Conservation (phyloP, 345 rosid genomes). For the Diplotaxis tenuifolia region DNA sequence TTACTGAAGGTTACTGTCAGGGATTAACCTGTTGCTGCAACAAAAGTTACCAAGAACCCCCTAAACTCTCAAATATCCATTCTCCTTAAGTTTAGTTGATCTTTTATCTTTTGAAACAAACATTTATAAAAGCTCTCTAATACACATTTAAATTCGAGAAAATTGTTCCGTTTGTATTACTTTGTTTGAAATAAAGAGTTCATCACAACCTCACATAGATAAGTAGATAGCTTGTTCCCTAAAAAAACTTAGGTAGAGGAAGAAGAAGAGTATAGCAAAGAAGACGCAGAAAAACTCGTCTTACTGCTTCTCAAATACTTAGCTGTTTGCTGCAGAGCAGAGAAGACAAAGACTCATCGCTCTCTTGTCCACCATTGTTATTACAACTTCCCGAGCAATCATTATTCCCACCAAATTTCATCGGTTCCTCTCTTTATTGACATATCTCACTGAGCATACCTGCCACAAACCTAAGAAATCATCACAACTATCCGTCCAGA, state of each 20-base stretch:
- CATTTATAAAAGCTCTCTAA: too few relatives aligned
- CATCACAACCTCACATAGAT: not conserved
- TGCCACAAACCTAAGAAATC: too few relatives aligned
- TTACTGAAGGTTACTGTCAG: not conserved
- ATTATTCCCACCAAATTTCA: constrained; percentile 38
- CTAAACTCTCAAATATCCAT: not conserved
- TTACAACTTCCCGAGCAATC: constrained; percentile 33
- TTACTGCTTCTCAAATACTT: constrained; percentile 45
- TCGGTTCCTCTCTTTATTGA: constrained; percentile 54
- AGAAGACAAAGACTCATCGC: constrained; percentile 29
- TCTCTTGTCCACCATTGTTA: constrained; percentile 13
- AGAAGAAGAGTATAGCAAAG: not conserved
- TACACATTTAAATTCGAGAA: too few relatives aligned
- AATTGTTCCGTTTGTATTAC: not conserved
- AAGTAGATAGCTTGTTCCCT: not conserved
- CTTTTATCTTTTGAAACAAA: too few relatives aligned
- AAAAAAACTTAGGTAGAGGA: not conserved
- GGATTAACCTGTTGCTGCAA: constrained; percentile 10
- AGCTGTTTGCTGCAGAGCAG: constrained; percentile 21
- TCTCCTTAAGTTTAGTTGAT: not conserved
- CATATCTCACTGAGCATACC: constrained; percentile 49
- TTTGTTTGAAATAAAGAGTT: not conserved
- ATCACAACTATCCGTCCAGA: too few relatives aligned
- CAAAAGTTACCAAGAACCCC: not conserved
- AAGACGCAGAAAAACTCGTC: constrained; percentile 58